Evolutionary conservation across 2,329 filamentous ascomycete genomes (phyloP), one percentile per base, ranked within the genome.

Genomic region (Colletotrichum sp.): DNA sequence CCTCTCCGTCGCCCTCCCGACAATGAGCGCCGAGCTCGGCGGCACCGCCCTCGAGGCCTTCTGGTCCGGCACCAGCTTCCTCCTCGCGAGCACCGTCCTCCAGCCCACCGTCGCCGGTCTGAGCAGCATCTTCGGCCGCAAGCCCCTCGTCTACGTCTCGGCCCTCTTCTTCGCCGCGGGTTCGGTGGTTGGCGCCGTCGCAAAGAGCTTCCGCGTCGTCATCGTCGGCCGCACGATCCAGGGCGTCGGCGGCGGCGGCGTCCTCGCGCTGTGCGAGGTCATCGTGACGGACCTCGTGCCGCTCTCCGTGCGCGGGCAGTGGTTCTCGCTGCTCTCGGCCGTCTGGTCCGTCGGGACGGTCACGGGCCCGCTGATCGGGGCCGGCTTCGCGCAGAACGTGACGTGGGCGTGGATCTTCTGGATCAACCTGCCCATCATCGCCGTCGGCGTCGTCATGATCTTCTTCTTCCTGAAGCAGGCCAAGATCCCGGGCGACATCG

Each of bases 21-120:
- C 76, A 8, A 90, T 92, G 71, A 87, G 90, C 12, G 78, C 82
- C 24, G 87, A 88, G 52, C 84, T 92, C 5, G 78, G 86, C 52
- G 90, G 90, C 28, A 88, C 88, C 0, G 89, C 89, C 4, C 88
- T 92, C 36, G 87, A 94, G 82, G 91, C 92, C 0, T 94, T 94
- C 80, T 95, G 93, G 93, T 89, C 92, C 15, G 93, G 93, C 3
- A 94, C 93, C 6, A 91, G 91, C 18, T 95, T 94, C 78, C 85
- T 95, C 6, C 88, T 95, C 7, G 90, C 92, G 5, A 91, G 90
- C 71, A 92, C 93, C 1, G 89, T 92, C 34, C 87, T 91, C 56
- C 89, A 92, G 78, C 91, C 91, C 5, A 82, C 83, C 7, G 79
- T 86, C n/a, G 82, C 84, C 8, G 82, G 83, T 4, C 71, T 86